Evolutionary conservation across 192 early-diverging fungal genomes (phyloP).

Genomic region (Coemansia sp.): DNA sequence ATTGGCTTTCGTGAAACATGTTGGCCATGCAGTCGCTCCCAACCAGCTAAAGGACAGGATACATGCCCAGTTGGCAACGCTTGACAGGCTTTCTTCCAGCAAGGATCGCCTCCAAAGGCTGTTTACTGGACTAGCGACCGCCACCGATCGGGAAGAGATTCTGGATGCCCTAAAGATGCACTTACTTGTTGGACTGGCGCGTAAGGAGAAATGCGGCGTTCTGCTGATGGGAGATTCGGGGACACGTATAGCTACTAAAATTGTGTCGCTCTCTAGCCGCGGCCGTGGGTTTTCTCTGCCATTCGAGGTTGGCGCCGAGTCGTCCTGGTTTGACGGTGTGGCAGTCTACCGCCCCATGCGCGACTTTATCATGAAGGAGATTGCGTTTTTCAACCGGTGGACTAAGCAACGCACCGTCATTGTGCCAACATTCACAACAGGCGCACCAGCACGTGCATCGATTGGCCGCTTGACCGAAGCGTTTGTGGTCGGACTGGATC

Average conservation of each 20-base stretch:
- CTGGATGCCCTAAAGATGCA: constrained; percentile 63
- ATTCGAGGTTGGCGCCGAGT: constrained; percentile 66
- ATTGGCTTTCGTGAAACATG: constrained; percentile 10
- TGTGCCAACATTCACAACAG: constrained; percentile 60
- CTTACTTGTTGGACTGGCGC: constrained; percentile 59
- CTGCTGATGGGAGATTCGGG: constrained; percentile 78
- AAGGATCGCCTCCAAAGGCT: constrained; percentile 55
- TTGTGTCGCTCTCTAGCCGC: constrained; percentile 74
- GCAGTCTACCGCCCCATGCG: constrained; percentile 74
- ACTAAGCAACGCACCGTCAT: constrained; percentile 37
- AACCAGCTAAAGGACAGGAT: constrained; percentile 14
- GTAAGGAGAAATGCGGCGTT: constrained; percentile 47
- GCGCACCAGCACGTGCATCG: constrained; percentile 50
- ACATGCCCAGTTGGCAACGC: constrained; percentile 18
- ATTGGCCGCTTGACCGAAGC: constrained; percentile 49
- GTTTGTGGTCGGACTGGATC: constrained; percentile 77
- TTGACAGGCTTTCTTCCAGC: neutral
- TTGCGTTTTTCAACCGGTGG: constrained; percentile 68
- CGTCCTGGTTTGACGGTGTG: constrained; percentile 58
- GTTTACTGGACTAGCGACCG: constrained; percentile 58
- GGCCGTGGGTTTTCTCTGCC: constrained; percentile 87
- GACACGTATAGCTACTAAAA: constrained; percentile 75
- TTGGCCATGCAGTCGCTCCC: constrained; percentile 18
- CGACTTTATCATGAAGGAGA: constrained; percentile 77
- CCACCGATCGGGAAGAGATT: constrained; percentile 71